These are phyloP conservation scores for Yamadazyma laniorum DNA, from an alignment of 805 yeast genomes.

Conservation along the genomic window DNA sequence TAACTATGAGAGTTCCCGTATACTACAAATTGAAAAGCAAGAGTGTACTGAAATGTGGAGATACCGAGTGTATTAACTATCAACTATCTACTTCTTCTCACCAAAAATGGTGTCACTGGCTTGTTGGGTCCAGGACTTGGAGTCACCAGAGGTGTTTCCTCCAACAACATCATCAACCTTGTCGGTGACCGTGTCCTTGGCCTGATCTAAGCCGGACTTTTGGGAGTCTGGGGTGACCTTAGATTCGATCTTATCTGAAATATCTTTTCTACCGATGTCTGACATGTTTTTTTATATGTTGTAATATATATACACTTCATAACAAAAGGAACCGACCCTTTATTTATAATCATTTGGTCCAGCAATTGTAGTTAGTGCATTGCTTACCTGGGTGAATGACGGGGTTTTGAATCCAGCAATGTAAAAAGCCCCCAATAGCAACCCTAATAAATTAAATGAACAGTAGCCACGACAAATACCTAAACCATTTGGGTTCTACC, in stretches of 20 bases:
- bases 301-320: no score
- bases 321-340: no score
- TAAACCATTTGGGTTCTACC: constrained; percentile 89
- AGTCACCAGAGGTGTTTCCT: constrained; percentile 30
- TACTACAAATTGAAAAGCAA: no score
- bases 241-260: constrained; percentile 36
- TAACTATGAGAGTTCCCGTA: no score
- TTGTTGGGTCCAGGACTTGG: constrained; percentile 41
- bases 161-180: constrained; percentile 37
- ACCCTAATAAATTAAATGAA: constrained; percentile 3
- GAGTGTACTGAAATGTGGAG: no score
- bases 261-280: constrained; percentile 43
- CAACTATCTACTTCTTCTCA: constrained; percentile 27
- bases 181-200: constrained; percentile 39
- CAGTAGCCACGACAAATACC: constrained; percentile 50
- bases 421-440: no score
- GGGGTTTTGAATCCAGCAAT: no score
- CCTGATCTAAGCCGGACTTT: constrained; percentile 37
- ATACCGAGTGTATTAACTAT: no score
- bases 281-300: no score
- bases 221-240: constrained; percentile 43
- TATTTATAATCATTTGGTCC: no score
- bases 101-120: constrained; percentile 47
- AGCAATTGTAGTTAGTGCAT: no score
- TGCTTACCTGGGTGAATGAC: no score